Evolutionary conservation across 805 yeast genomes (phyloP), one percentile per base, ranked within the genome.

Genomic region (Blastobotrys mokoenaii): DNA sequence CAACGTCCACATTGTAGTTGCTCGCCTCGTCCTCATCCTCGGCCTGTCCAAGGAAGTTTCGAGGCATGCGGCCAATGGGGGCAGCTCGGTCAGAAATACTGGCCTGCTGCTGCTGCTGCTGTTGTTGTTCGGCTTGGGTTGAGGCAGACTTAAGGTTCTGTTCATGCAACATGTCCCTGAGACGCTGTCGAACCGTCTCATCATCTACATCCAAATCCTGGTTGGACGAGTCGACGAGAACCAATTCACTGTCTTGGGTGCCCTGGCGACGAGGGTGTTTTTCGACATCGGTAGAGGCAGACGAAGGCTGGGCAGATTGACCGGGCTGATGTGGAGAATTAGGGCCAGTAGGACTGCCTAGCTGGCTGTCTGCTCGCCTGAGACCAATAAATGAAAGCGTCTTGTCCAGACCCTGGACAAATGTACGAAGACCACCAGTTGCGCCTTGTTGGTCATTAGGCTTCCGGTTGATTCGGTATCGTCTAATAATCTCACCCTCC

Each of bases 401-500:
- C 47, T 66, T 72, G 37, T 71, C 61, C 14, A 48, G 11, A 12
- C 33, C 18, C 33, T 27, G 41, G 22, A 12, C 22, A 6, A 38
- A 25, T 25, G 18, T 7, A 17, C 33, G 39, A 20, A 20, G 15
- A 12, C 15, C 18, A 22, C 27, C 27, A 22, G 27, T 22, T 16
- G 18, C 12, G 20, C 22, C 16, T 18, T n/a, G 38, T 20, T 32
- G 46, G 1, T 43, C 43, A 42, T 43, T 38, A 17, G 51, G 51
- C 2, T 41, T 25, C 29, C 41, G 50, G 55, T 81, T 84, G 43
- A 89, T 80, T 55, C 69, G 74, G 64, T 88, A 90, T 44, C 95
- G 72, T 58, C 96, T 79, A 39, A 93, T 69, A 46, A 93, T 77
- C 55, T 90, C 97, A 51, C 97, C 98, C 10, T 89, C 95, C 38